Percentiles rank a stretch among this genome's conserved stretches.
phyloP scores from a whole-genome alignment of 352 stramenopile genomes.

The Globisporangium irregulare region DNA sequence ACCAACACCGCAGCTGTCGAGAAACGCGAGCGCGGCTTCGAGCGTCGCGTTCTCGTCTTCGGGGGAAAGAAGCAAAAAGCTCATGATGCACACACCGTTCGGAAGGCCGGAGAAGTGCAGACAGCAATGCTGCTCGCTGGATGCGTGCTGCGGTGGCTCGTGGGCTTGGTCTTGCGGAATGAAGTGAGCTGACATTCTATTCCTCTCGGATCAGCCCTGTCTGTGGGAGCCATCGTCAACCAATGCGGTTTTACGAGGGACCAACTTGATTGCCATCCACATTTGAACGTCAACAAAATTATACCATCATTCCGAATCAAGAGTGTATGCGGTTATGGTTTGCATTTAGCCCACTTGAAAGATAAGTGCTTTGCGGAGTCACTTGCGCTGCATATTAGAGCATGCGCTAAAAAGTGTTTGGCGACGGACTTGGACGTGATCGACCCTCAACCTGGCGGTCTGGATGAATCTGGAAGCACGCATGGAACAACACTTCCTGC shows the following conservation, averaged over 20 bases:
- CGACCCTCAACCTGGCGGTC: no score
- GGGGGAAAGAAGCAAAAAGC: neutral
- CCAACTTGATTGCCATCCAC: neutral
- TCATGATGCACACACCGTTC: conserved; percentile 4
- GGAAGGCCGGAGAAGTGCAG: neutral
- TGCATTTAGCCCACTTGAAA: neutral
- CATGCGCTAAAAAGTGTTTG: neutral
- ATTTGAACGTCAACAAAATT: neutral
- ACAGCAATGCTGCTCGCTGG: neutral
- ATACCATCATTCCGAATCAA: neutral
- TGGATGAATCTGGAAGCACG: no score
- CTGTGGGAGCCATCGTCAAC: no score
- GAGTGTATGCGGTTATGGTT: neutral
- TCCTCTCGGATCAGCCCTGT: neutral
- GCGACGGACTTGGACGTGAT: no score
- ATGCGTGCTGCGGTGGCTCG: no score
- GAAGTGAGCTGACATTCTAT: neutral
- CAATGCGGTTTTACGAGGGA: no score
- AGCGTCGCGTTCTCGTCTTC: conserved; percentile 22
- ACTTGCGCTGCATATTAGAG: no score
- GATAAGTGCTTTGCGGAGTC: no score
- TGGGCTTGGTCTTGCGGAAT: no score
- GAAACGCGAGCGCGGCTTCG: conserved; percentile 20
- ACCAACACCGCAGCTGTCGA: conserved; percentile 14
- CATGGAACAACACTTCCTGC: no score